Percentiles rank a stretch among this genome's conserved stretches.
Conservation (phyloP, 805 yeast species). For the Lipomyces kockii region DNA sequence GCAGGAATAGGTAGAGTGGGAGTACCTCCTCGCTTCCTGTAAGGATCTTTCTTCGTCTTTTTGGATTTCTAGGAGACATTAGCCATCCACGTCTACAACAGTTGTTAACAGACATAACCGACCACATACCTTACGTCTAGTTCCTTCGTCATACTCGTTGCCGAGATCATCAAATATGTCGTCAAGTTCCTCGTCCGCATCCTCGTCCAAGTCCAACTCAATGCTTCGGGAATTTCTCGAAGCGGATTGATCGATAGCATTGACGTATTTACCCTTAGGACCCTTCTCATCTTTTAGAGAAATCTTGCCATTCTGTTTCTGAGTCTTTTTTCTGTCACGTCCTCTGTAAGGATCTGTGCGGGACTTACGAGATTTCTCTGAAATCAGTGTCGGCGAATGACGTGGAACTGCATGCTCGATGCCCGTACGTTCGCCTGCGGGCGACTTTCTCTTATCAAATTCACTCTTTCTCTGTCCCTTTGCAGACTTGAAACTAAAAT, state of each 20-base stretch:
- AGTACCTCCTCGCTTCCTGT: background rate
- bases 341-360: background rate
- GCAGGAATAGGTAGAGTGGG: background rate
- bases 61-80: constrained; percentile 2
- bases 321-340: background rate
- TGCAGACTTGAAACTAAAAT: background rate
- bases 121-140: background rate
- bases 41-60: background rate
- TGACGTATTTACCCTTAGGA: background rate
- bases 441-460: background rate
- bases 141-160: background rate
- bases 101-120: background rate
- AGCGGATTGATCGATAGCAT: background rate
- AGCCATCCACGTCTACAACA: background rate
- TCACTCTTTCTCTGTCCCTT: background rate
- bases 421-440: background rate
- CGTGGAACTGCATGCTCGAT: background rate
- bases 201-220: background rate
- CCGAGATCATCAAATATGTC: background rate
- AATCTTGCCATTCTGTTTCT: background rate
- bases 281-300: background rate
- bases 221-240: background rate
- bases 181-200: constrained; percentile 1
- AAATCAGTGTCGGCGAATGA: background rate
- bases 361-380: background rate